Base-by-base conservation (phyloP, 176 grass and related monocot genomes). In the Guadua angustifolia region DNA sequence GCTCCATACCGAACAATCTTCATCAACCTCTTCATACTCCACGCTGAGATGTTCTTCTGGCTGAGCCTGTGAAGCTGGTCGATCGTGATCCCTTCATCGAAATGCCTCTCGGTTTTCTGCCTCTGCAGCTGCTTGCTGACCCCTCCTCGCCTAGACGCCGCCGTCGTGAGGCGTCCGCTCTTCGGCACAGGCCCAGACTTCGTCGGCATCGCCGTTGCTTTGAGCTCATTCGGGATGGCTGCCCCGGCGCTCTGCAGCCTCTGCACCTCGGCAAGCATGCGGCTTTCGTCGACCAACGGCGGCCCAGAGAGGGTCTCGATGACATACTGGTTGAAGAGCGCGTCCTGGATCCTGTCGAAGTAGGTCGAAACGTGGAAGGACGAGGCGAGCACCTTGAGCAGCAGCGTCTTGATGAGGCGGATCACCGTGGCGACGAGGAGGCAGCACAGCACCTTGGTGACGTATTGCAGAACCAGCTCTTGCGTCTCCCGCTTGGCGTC, bases 331-430 rank as follows among this genome's bases (percentile, higher is more conserved):
- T 96, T 96, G 91, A 99, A 99, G 36, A 99, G 65, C 14, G 97
- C 86, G 45, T 99, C 97, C 73, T 96, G 97, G 60, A 99, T 99
- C 57, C 93, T 66, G 82, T 96, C 97, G 85, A 99, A 99, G 86
- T 99, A 99, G 58, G 93, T 99, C 81, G 93, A 95, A 38, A 99
- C 97, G 89, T 99, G 97, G 91, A 96, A 99, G 58, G 89, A 92
- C 3, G 93, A 90, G 4, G 97, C 97, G 21, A 99, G 84, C 59
- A 99, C 93, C 93, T 99, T 99, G 87, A 96, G 80, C 58, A 99
- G 81, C 79, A 98, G 82, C 38, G 93, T 99, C 80, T 94, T 99
- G 19, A 96, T 49, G 50, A 99, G 97, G 22, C 97, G 88, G 45
- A 94, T 76, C 17, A 94, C 38, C 19, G 89, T 94, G 77, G 91